Evolutionary conservation across 2,329 filamentous ascomycete species (phyloP), one percentile per base, ranked within the genome.

Genomic region (Botrytis pseudocinerea): DNA sequence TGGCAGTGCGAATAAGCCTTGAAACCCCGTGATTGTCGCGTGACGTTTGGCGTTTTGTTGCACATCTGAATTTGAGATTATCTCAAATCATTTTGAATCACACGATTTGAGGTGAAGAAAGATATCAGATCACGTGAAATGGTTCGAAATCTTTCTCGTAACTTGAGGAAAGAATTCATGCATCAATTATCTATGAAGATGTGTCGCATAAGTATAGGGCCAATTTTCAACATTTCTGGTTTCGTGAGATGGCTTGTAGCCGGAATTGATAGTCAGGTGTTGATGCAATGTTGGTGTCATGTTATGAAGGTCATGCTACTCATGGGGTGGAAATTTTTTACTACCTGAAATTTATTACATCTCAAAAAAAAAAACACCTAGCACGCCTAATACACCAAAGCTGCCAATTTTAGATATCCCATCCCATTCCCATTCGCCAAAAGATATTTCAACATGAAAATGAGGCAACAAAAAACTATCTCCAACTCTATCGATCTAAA

Each of bases 401-500:
- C 2, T 4, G 25, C 35, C n/a, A n/a, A 12, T 28, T 14, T 12
- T 2, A 40, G 22, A 14, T 40, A 57, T 7, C 35, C 48, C 10
- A 5, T 32, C 22, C 0, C 9, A 28, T 5, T 32, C 22, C 0
- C 9, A 28, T 5, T 25, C 46, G 18, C 35, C 22, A 22, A 28
- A 68, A 7, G 2, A 57, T 1, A 20, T 40, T 28, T 1, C 25
- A 10, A 1, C n/a, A 66, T 40, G 4, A 6, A 18, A 38, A 28
- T 28, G 18, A 57, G 35, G 6, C 25, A 68, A 22, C 25, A 16
- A 40, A 42, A 68, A 38, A 20, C 22, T 2, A 54, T 14, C 18
- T 42, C 16, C n/a, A 12, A 57, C 25, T n/a, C 22, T 57, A 71
- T 22, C 48, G 60, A 59, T 71, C 69, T 25, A 71, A 65, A 71